Evolutionary conservation across 2,329 filamentous ascomycete species (phyloP), one percentile per base, ranked within the genome.

Genomic region (Aspergillus sp.): DNA sequence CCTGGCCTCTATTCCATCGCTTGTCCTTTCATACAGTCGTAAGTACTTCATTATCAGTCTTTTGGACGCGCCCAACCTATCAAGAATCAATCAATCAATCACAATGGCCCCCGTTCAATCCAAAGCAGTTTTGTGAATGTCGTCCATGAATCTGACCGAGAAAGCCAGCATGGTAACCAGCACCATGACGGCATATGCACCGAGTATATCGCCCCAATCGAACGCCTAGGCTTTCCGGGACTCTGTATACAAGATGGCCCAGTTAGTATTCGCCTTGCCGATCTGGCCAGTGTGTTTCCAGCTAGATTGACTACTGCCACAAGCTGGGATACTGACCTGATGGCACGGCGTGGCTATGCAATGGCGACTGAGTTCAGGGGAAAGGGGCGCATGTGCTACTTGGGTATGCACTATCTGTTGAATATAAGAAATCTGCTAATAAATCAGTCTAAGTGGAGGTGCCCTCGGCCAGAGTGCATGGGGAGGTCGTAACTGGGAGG

Each of bases 301-400:
- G 61, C 61, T 6, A 66, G 62, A n/a, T 42, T 70, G 7, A 59
- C 61, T 38, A 54, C 63, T 11, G 67, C 61, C 13, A 64, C 66
- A 33, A 49, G 60, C 11, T 82, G 78, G 78, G 76, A 81, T 46
- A 66, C 60, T 45, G 71, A 72, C 5, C 54, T 81, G 47, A 74
- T 76, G 0, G 73, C 77, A 42, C 58, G 70, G 40, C 60, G 77
- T 27, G 78, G 66, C 0, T 58, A 66, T 5, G 70, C 70, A 40
- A 76, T 82, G 69, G 78, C 74, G 3, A 67, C 66, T 6, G 78
- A 82, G 48, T 81, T 79, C 55, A 75, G 67, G 53, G 67, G 64
- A 6, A 77, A 77, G 50, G 75, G 75, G 40, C 52, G 62, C 58
- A 62, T 29, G 65, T 71, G 8, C 55, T 58, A 33, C 52, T 72